phyloP scores from a whole-genome alignment of 164 flowering plant genomes.

The grape (Vitis vinifera) region ASM3070453v1 NC_081808.1:24196001-24196500 shows the following conservation, averaged over 20 bases:
- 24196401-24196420: background rate
- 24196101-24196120: too few species aligned
- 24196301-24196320: conserved; percentile 94
- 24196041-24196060: too few species aligned
- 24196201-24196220: background rate
- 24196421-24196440: too few species aligned
- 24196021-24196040: too few species aligned
- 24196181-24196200: too few species aligned
- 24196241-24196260: background rate
- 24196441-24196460: background rate
- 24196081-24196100: too few species aligned
- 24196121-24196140: too few species aligned
- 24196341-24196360: conserved; percentile 99
- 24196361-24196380: conserved; percentile 48
- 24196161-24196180: too few species aligned
- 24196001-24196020: too few species aligned
- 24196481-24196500: too few species aligned
- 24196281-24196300: conserved; percentile 99
- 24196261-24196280: conserved; percentile 76
- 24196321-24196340: conserved; percentile 95
- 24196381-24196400: background rate
- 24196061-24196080: too few species aligned
- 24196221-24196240: background rate
- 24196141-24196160: too few species aligned
- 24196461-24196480: background rate